Evolutionary conservation across 495 filamentous ascomycete genomes (phyloP).

Genomic region (Aspergillus ostianus): DNA sequence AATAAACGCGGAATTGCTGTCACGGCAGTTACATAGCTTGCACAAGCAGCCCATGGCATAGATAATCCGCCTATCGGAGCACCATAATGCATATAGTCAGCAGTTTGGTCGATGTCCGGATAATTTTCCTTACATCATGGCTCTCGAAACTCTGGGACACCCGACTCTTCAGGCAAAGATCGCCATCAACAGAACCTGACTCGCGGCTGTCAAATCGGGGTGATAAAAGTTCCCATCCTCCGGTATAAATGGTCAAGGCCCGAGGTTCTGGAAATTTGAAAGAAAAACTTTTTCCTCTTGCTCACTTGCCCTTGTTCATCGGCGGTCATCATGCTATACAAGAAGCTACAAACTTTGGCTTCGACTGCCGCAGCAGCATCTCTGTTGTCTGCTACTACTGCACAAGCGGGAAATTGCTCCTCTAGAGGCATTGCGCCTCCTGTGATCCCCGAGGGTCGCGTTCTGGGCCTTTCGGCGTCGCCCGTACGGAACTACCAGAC

Average conservation of each 20-base stretch:
- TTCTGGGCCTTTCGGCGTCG: conserved; percentile 4
- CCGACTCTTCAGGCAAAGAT: not conserved
- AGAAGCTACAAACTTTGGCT: not conserved
- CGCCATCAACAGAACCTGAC: not conserved
- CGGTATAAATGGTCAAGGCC: not conserved
- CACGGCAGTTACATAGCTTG: too few relatives aligned
- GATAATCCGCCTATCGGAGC: too few relatives aligned
- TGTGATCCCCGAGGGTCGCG: conserved; percentile 2
- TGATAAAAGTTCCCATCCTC: not conserved
- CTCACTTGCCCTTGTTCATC: not conserved
- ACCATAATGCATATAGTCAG: too few relatives aligned
- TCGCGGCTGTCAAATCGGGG: not conserved
- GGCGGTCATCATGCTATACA: not conserved
- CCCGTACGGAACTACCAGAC: conserved; percentile 1
- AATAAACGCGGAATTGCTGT: too few relatives aligned
- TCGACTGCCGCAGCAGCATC: not conserved
- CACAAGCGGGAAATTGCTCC: conserved; percentile 3
- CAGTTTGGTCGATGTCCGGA: not conserved
- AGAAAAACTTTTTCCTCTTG: not conserved
- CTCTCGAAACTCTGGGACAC: too few relatives aligned
- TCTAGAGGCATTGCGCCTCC: conserved; percentile 4
- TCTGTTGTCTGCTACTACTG: not conserved
- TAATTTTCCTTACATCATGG: not conserved
- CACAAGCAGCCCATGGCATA: too few relatives aligned
- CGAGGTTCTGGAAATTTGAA: not conserved